Evolutionary conservation across 108 stramenopile species (phyloP).

Genomic region (Nitzschia sp.): DNA sequence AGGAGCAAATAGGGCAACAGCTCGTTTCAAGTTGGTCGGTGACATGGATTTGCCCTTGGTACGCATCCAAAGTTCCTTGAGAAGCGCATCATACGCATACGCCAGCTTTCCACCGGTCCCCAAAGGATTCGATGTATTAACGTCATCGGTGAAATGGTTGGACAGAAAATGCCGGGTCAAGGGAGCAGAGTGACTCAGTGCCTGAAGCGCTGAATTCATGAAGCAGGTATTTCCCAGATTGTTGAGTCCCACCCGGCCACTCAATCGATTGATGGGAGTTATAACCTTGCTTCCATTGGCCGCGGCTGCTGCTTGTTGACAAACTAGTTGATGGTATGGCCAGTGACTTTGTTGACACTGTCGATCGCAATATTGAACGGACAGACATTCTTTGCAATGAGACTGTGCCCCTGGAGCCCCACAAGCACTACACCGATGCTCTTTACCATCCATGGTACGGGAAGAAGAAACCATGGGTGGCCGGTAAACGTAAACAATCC

Average conservation of each 20-base stretch:
- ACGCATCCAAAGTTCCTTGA: slow-evolving; percentile 76
- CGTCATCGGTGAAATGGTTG: slow-evolving; percentile 48
- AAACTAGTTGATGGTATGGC: slow-evolving; percentile 55
- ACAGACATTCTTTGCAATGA: slow-evolving; percentile 49
- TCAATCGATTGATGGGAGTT: neutral
- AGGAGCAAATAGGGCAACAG: slow-evolving; percentile 72
- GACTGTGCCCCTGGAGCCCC: slow-evolving; percentile 42
- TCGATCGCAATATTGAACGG: slow-evolving; percentile 56
- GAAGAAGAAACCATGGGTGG: neutral
- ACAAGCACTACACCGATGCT: slow-evolving; percentile 50
- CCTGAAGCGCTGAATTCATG: slow-evolving; percentile 90
- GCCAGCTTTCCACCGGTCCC: slow-evolving; percentile 86
- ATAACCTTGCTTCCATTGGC: slow-evolving; percentile 5
- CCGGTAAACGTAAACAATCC: slow-evolving; percentile 25
- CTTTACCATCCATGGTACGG: neutral
- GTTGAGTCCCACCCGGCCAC: slow-evolving; percentile 78
- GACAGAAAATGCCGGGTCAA: slow-evolving; percentile 89
- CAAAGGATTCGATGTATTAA: slow-evolving; percentile 73
- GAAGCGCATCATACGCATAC: slow-evolving; percentile 59
- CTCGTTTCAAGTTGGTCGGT: slow-evolving; percentile 68
- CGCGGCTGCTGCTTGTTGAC: slow-evolving; percentile 28
- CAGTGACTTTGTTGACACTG: slow-evolving; percentile 70
- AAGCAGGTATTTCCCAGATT: slow-evolving; percentile 98
- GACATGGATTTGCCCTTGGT: slow-evolving; percentile 29
- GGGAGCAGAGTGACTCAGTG: slow-evolving; percentile 76